Evolutionary conservation across 2,329 filamentous ascomycete species (phyloP), one percentile per base, ranked within the genome.

Genomic region (Botrytis sinoallii): DNA sequence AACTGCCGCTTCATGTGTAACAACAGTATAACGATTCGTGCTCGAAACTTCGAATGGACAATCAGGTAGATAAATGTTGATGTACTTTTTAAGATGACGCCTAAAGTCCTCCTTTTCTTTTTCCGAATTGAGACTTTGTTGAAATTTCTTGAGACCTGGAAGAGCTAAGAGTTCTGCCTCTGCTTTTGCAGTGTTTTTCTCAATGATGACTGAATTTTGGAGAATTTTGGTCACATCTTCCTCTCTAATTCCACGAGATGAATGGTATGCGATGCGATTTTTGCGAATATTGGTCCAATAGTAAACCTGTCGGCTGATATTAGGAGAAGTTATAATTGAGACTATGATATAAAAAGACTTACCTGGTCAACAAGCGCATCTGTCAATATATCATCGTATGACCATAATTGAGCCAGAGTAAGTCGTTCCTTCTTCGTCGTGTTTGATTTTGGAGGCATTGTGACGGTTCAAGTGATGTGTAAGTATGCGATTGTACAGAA

Each of bases 211-310:
- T 79, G 93, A 85, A 9, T 85, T 84, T 78, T 90, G 89, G 12
- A 91, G 84, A 72, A 91, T 88, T 76, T 88, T 86, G 65, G 86
- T 82, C 55, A 92, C 88, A 63, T 89, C 88, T 72, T 88, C 86
- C 78, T 90, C 88, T 71, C 88, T 89, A 69, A 98, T 86, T 59
- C 93, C 93, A 76, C 96, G 91, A 10, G 92, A 94, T 0, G 94
- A 88, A 79, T 93, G 92, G 82, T 97, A 98, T 72, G 93, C 93
- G 73, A 90, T 90, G 75, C 93, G 91, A 80, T 98, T 97, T 84
- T 99, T 99, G 77, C 95, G 95, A 74, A 98, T 97, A 6, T 89
- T 93, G 9, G 95, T 95, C 95, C 96, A 98, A 85, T 96, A 99
- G 83, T 93, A 98, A 16, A 94, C 92, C 95, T 98, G 77, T 73